phyloP scores from a whole-genome alignment of 805 yeast genomes.

The Hanseniaspora guilliermondii region DNA sequence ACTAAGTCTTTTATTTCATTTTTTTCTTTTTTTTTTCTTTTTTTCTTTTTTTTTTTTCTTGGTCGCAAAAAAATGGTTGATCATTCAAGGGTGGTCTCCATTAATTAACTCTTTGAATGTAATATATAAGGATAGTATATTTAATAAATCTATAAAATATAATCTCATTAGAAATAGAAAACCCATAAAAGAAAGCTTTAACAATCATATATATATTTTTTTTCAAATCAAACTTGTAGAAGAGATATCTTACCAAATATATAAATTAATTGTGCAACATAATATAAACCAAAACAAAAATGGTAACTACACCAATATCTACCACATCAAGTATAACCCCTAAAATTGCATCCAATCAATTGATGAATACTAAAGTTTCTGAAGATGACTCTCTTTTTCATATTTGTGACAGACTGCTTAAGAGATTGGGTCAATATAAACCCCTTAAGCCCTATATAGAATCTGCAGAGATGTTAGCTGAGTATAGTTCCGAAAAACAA shows the following conservation, averaged over 20 bases:
- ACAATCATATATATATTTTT: too few species aligned
- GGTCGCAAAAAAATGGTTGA: too few species aligned
- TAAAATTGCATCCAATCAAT: background rate
- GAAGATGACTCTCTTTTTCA: constrained; percentile 59
- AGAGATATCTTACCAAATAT: too few species aligned
- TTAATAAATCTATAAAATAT: too few species aligned
- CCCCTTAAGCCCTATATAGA: constrained; percentile 56
- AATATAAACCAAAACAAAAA: background rate
- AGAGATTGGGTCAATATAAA: constrained; percentile 44
- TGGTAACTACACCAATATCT: background rate
- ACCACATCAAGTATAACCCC: background rate
- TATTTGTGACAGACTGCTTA: constrained; percentile 46
- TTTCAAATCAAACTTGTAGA: too few species aligned
- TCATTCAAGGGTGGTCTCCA: too few species aligned
- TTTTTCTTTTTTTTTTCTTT: background rate
- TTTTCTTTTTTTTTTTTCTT: background rate
- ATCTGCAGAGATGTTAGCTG: constrained; percentile 7
- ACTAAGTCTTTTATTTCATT: background rate
- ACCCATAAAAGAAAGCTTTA: too few species aligned
- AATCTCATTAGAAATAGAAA: too few species aligned
- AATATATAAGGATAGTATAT: too few species aligned
- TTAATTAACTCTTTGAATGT: too few species aligned
- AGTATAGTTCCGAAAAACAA: constrained; percentile 7
- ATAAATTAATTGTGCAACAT: background rate
- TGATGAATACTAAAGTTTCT: constrained; percentile 52